Evolutionary conservation across 2,329 filamentous ascomycete genomes (phyloP).

Genomic region (Lomentospora prolificans): DNA sequence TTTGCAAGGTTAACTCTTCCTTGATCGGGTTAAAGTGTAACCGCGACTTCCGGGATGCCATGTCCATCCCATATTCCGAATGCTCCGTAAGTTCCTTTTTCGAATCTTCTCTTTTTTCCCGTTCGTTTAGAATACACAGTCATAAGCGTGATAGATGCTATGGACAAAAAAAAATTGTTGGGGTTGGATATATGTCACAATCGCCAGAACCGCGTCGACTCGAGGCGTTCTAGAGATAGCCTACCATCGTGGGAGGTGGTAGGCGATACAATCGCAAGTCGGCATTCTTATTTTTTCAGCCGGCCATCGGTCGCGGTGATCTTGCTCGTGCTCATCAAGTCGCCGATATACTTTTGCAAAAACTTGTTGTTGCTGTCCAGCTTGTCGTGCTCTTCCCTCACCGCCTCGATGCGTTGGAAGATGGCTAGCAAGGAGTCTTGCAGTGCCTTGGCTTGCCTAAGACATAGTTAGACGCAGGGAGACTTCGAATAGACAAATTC

Average conservation of each 20-base stretch:
- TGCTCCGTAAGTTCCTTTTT: neutral
- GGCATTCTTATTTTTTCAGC: constrained; percentile 43
- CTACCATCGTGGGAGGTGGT: too few species aligned
- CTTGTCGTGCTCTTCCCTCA: constrained; percentile 91
- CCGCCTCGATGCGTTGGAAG: constrained; percentile 87
- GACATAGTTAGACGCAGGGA: neutral
- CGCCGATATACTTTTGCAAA: constrained; percentile 94
- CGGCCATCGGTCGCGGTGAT: constrained; percentile 48
- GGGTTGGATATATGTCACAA: neutral
- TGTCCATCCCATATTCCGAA: neutral
- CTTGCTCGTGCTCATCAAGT: constrained; percentile 80
- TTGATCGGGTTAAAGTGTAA: too few species aligned
- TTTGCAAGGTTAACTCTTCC: too few species aligned
- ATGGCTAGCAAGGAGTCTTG: constrained; percentile 85
- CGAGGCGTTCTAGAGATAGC: neutral
- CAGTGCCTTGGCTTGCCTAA: constrained; percentile 75
- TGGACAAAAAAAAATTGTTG: neutral
- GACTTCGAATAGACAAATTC: too few species aligned
- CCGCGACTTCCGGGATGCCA: too few species aligned
- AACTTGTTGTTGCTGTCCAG: constrained; percentile 96
- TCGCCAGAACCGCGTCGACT: neutral
- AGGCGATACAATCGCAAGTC: too few species aligned
- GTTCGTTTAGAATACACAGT: neutral
- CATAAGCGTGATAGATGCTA: constrained; percentile 1
- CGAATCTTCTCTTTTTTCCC: neutral